Conservation (phyloP, 495 filamentous ascomycete genomes). For the Xylaria longipes region DNA sequence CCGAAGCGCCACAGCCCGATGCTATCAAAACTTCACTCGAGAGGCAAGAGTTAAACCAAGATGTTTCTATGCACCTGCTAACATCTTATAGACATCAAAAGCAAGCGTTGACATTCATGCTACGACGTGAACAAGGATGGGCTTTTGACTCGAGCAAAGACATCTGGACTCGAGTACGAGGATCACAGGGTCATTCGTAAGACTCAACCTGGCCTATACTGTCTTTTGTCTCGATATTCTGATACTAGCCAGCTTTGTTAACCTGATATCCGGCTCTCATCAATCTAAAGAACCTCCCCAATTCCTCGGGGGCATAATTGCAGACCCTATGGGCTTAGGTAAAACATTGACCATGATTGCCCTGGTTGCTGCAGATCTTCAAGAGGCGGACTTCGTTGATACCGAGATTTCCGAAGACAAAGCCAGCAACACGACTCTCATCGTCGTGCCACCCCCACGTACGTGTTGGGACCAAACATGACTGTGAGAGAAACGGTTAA, state of each 20-base stretch:
- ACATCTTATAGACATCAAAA: constrained; percentile 46
- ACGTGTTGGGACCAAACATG: constrained; percentile 14
- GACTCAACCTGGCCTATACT: not conserved
- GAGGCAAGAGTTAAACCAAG: constrained; percentile 26
- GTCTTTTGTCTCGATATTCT: not conserved
- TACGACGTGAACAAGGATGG: constrained; percentile 48
- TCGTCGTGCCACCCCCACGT: constrained; percentile 49
- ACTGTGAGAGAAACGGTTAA: constrained; percentile 2
- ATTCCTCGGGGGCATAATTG: constrained; percentile 50
- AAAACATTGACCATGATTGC: constrained; percentile 51
- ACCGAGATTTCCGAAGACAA: not conserved
- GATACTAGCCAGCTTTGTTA: constrained; percentile 2
- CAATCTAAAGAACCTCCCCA: constrained; percentile 32
- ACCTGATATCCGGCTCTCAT: constrained; percentile 11
- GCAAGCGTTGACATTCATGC: constrained; percentile 53
- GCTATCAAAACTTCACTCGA: constrained; percentile 39
- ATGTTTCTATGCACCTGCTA: constrained; percentile 11
- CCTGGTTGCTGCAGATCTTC: constrained; percentile 39
- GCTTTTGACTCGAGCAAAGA: constrained; percentile 28
- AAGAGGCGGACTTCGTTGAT: not conserved
- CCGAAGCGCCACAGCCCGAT: constrained; percentile 39
- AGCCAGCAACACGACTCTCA: constrained; percentile 32
- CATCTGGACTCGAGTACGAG: constrained; percentile 36
- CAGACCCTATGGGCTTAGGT: constrained; percentile 51
- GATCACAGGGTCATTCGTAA: constrained; percentile 22